Evolutionary conservation across 2,329 filamentous ascomycete species (phyloP), one percentile per base, ranked within the genome.

Genomic region (Fusarium sp.): DNA sequence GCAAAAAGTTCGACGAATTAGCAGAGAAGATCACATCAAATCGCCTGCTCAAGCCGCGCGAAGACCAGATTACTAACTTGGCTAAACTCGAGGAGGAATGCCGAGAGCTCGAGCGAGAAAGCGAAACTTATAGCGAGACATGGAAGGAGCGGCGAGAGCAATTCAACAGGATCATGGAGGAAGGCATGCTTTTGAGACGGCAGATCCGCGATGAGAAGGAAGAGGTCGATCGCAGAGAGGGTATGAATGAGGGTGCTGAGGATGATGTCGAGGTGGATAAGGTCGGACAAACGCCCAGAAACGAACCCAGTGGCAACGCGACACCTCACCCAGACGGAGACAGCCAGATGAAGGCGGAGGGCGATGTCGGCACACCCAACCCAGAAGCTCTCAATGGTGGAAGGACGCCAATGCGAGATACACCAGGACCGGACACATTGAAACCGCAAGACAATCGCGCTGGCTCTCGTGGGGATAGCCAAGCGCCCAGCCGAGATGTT

Each of bases 151-250:
- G 95, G 41, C 85, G 92, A 67, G 92, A 94, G 73, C 94, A 97
- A 80, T 97, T 98, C 79, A 92, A 91, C 61, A 87, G 89, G 59
- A 94, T 98, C 75, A 92, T 97, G 77, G 92, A 94, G 64, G 95
- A 98, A 82, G 94, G 94, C n/a, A 92, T 92, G 87, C 86, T 93
- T 69, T 86, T 98, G 79, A 85, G 94, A 61, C 87, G 93, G 51
- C 86, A 97, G 78, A 97, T 98, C 76, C 90, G 94, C 65, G 94
- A 97, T 76, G 95, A 98, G 84, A 97, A 97, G 82, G 94, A 97
- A 79, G 94, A 97, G 81, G 93, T 96, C 0, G 94, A 97, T 81
- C 86, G 93, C 44, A 88, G 94, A 57, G 94, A 97, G 79, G 94
- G 93, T 30, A 94, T 94, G 89, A 87, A 89, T 60, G 90, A 89